Base-by-base conservation (phyloP, 495 filamentous ascomycete genomes). In the Daldinia bambusicola region DNA sequence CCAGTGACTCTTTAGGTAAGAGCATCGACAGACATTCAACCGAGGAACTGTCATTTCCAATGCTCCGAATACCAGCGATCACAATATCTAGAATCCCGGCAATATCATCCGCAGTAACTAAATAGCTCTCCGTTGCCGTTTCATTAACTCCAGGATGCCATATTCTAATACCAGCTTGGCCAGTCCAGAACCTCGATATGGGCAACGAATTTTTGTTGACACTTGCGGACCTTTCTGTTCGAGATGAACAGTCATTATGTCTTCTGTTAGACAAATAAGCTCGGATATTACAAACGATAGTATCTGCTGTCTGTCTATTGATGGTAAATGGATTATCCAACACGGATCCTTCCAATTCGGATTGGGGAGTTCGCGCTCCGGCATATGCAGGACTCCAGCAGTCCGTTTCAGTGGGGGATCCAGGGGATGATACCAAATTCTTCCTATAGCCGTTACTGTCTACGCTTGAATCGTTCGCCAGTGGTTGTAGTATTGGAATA, bases 81-180 rank as follows among this genome's bases (percentile, higher is more conserved):
- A 71, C 65, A 12, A 77, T 75, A 31, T 75, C 70, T 26, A 77
- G 22, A 36, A 77, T 71, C 26, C 57, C 72, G n/a, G 56, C 53
- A 53, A 77, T 71, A 48, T 77, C 70, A 12, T 63, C 58, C 6
- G 67, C 41, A 1, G 72, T 73, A 40, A 77, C 53, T 2, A 77
- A 32, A 55, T 67, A 77, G n/a, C 36, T 69, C 32, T 75, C 67
- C 0, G 48, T 52, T 45, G 52, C 16, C 7, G 50, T 6, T 14
- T 62, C 55, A n/a, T 32, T 50, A 31, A 26, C 30, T 16, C 8
- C 6, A 5, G 18, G 16, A 22, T 32, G 34, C 12, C 18, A 31
- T 13, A 14, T 20, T 51, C 30, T 22, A 26, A 18, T n/a, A n/a
- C n/a, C n/a, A 18, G 52, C 16, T 6, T 38, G 48, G 14, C 20